Base-by-base conservation (phyloP, 352 stramenopile genomes). In the Phytopythium mirpurense region DNA sequence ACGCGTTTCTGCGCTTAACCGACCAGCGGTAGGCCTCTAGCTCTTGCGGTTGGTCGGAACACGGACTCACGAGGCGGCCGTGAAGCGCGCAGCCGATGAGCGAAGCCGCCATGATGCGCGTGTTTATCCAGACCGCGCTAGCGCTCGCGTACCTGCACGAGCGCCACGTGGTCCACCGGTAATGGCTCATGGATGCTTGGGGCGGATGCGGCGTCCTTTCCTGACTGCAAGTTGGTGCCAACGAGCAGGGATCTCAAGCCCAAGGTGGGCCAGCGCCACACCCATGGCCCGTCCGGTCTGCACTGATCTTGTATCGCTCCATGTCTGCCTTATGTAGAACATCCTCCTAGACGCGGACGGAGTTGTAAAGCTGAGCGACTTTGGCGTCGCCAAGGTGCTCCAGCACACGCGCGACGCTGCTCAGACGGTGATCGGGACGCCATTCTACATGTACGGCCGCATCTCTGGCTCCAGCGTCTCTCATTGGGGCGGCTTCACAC, bases 341-440 rank as follows among this genome's bases (percentile, higher is more conserved):
- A 70, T 84, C 21, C 50, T 87, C 12, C 51, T 87, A 16, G 71
- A 85, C n/a, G 57, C 43, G 8, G 51, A 76, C 18, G 75, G 73
- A 3, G 60, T 85, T 29, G 66, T 92, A 24, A 93, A 93, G 54
- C 23, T 95, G 26, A 88, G 70, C 34, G 80, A 90, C 56, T 88
- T 90, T 63, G 80, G 78, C 0, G 72, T 86, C 14, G 71, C 78
- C 4, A 70, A 74, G 23, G 40, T 54, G 5, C 65, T 88, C 5
- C 51, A 77, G 14, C 36, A 67, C 54, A 68, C 83, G 10, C 35
- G 80, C 8, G 77, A 87, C 27, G 57, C 49, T 0, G 80, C 74
- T 0, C 50, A 80, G 54, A 90, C 78, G 2, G 60, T 83, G n/a
- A 74, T 74, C 3, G 85, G 85, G 8, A 95, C 85, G 0, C 83